Evolutionary conservation across 2,329 filamentous ascomycete species (phyloP).

Genomic region (Colletotrichum sp.): DNA sequence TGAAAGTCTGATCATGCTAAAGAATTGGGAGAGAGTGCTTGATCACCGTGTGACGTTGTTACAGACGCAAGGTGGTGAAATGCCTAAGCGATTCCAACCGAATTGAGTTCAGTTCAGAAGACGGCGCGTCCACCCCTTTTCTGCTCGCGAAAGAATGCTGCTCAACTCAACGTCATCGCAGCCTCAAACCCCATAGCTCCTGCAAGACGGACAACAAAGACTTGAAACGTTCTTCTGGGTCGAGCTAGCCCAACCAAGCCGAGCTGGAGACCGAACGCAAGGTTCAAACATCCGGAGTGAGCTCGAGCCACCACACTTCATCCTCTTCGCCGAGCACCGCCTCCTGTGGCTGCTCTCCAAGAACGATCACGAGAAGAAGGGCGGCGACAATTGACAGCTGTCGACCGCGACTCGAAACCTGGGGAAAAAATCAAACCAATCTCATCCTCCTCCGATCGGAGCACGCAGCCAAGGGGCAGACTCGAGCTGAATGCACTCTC

Average conservation of each 20-base stretch:
- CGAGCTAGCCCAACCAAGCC: background rate
- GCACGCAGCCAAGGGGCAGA: background rate
- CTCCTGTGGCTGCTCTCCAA: background rate
- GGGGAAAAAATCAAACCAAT: background rate
- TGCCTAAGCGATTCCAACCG: background rate
- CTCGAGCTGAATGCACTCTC: background rate
- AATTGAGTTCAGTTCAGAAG: background rate
- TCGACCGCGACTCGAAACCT: background rate
- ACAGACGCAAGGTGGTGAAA: background rate
- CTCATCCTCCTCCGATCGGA: background rate
- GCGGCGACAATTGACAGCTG: background rate
- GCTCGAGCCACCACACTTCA: slow-evolving; percentile 5
- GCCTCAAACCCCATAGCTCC: background rate
- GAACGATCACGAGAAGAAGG: background rate
- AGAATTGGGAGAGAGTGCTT: background rate
- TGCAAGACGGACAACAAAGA: background rate
- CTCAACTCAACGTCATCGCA: background rate
- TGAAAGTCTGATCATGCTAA: background rate
- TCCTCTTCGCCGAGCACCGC: background rate
- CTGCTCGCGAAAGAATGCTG: background rate
- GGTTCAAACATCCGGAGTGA: background rate
- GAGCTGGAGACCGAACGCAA: background rate
- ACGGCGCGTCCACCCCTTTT: background rate
- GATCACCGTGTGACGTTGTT: background rate
- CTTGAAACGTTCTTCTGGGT: background rate